Evolutionary conservation across 2,329 filamentous ascomycete species (phyloP).

Genomic region (Hypoxylon sp.): DNA sequence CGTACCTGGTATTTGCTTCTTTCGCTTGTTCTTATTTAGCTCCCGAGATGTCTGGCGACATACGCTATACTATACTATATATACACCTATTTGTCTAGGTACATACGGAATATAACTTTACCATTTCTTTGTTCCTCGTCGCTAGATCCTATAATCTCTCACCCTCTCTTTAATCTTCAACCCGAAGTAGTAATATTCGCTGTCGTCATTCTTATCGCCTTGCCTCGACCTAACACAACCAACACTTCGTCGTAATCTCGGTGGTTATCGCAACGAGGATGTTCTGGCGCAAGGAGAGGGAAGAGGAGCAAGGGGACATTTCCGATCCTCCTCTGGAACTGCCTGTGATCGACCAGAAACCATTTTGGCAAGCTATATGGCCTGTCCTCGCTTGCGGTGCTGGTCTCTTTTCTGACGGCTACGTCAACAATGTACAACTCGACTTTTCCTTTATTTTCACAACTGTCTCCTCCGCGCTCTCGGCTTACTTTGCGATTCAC

Average conservation of each 20-base stretch:
- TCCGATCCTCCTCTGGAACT: conserved; percentile 30
- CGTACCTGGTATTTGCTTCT: neutral
- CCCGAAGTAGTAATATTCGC: conserved; percentile 5
- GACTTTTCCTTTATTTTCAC: neutral
- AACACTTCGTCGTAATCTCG: neutral
- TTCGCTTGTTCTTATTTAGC: conserved; percentile 6
- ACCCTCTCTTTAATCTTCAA: conserved; percentile 1
- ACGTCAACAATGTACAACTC: conserved; percentile 81
- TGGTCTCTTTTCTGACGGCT: conserved; percentile 91
- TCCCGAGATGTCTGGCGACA: conserved; percentile 12
- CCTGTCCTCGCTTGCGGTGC: conserved; percentile 90
- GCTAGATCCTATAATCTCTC: conserved; percentile 14
- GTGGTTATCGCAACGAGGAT: conserved; percentile 27
- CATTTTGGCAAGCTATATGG: conserved; percentile 56
- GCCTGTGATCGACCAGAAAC: conserved; percentile 48
- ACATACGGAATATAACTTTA: too few relatives aligned
- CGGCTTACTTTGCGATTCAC: conserved; percentile 22
- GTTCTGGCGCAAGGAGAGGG: conserved; percentile 44
- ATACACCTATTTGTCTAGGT: too few relatives aligned
- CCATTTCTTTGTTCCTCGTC: conserved; percentile 12
- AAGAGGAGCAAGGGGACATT: conserved; percentile 37
- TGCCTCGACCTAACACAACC: conserved; percentile 1
- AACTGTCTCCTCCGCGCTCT: neutral
- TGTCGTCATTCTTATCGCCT: conserved; percentile 12
- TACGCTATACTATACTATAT: too few relatives aligned